A percentile compares a stretch with the other conserved stretches of the same genome.
phyloP scores from a whole-genome alignment of 768 basidiomycete species.

The Pholiota conissans region DNA sequence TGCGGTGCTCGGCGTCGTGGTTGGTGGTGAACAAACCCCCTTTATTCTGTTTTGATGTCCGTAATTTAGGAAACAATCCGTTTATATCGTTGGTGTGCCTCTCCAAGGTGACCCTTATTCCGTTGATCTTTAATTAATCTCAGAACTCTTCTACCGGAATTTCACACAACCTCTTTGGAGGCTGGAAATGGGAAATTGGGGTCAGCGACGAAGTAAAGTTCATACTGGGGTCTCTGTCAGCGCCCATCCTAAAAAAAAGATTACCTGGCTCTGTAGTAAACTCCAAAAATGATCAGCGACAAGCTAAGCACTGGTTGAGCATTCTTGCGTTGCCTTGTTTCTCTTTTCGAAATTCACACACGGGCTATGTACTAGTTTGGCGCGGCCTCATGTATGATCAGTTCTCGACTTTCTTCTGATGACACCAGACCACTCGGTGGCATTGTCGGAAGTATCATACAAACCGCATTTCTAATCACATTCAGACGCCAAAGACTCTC shows the following conservation, averaged over 20 bases:
- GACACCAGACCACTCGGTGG: no score
- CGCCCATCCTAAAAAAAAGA: background rate
- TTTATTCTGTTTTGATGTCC: background rate
- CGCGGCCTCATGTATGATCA: background rate
- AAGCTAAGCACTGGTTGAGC: background rate
- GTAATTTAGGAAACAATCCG: slow-evolving; percentile 5
- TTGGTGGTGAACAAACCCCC: background rate
- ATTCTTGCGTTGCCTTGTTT: background rate
- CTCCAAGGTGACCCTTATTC: background rate
- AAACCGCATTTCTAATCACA: background rate
- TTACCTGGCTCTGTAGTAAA: background rate
- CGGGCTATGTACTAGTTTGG: no score
- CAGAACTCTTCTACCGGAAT: no score
- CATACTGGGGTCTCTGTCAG: background rate
- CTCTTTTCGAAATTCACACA: background rate
- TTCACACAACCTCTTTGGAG: no score
- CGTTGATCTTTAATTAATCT: slow-evolving; percentile 4
- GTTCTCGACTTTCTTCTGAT: background rate
- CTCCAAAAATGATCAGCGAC: background rate
- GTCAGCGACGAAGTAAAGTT: no score
- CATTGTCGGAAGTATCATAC: no score
- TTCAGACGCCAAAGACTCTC: background rate
- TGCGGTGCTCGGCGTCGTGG: background rate
- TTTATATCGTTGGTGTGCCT: slow-evolving; percentile 14
- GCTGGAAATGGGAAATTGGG: no score